Percentiles rank a stretch among this genome's conserved stretches.
Conservation (phyloP, 2,329 filamentous ascomycete species). For the Cytospora piceae region DNA sequence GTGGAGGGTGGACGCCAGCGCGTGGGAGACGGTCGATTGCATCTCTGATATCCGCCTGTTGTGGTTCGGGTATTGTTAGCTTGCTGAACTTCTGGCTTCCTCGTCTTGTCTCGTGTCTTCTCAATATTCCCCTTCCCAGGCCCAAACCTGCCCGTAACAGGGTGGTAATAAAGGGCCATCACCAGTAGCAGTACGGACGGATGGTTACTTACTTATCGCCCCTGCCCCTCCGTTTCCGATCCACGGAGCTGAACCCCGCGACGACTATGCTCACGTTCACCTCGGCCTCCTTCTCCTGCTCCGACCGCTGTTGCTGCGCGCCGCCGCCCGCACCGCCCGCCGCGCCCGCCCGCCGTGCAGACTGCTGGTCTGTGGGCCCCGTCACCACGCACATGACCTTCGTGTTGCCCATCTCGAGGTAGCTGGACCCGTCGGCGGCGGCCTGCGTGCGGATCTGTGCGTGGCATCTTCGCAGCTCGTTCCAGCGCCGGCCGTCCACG, state of each 20-base stretch:
- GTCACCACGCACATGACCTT: slow-evolving; percentile 93
- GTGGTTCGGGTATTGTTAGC: neutral
- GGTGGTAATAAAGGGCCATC: neutral
- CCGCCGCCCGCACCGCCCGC: slow-evolving; percentile 47
- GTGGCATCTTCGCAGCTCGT: slow-evolving; percentile 87
- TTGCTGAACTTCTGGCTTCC: neutral
- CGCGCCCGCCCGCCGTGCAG: slow-evolving; percentile 46
- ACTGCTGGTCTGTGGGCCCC: slow-evolving; percentile 72
- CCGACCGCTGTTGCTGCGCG: slow-evolving; percentile 34
- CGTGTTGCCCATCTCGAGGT: slow-evolving; percentile 96
- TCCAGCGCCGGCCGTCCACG: slow-evolving; percentile 89
- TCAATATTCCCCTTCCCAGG: neutral
- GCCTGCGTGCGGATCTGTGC: slow-evolving; percentile 92
- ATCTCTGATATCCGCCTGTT: slow-evolving; percentile 78
- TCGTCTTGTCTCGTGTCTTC: neutral
- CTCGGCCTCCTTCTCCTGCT: slow-evolving; percentile 57
- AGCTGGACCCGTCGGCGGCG: slow-evolving; percentile 88
- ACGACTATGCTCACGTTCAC: slow-evolving; percentile 83
- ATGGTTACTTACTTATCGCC: slow-evolving; percentile 72
- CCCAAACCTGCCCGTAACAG: neutral
- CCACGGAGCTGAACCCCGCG: slow-evolving; percentile 85
- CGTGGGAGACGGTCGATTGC: slow-evolving; percentile 75
- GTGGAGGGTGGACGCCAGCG: slow-evolving; percentile 78
- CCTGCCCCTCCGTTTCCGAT: slow-evolving; percentile 75
- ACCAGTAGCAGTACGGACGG: neutral